A percentile compares a stretch with the other conserved stretches of the same genome.
Evolutionary conservation across 352 stramenopile species (phyloP).

Genomic region (Phytophthora tentaculata): DNA sequence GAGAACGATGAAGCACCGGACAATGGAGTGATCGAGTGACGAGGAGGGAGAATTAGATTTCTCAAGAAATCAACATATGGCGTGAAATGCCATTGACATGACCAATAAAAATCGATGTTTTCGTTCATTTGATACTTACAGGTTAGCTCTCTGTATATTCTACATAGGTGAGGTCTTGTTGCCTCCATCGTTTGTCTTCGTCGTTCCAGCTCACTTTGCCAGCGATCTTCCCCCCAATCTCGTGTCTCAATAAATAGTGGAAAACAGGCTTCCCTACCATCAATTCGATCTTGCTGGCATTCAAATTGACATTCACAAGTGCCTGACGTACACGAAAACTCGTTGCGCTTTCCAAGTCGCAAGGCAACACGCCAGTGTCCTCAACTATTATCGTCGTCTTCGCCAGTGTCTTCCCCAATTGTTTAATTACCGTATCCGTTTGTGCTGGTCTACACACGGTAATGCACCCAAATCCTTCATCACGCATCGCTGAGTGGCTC

Average conservation of each 20-base stretch:
- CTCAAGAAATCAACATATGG: no score
- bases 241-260: constrained; percentile 67
- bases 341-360: constrained; percentile 69
- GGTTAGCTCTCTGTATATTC: constrained; percentile 70
- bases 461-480: constrained; percentile 77
- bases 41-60: constrained; percentile 11
- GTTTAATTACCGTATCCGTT: constrained; percentile 72
- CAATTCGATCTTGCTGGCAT: constrained; percentile 53
- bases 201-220: constrained; percentile 64
- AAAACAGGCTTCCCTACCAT: constrained; percentile 76
- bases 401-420: constrained; percentile 66
- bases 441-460: constrained; percentile 71
- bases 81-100: no score
- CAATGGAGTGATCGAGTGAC: constrained; percentile 9
- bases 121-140: constrained; percentile 5
- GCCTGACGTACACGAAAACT: constrained; percentile 69
- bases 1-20: constrained; percentile 14
- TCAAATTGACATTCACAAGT: constrained; percentile 38
- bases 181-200: constrained; percentile 69
- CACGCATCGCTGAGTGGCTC: constrained; percentile 66
- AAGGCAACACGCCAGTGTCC: constrained; percentile 70
- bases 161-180: constrained; percentile 71
- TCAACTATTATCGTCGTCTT: constrained; percentile 75
- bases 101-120: neutral
- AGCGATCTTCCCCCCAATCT: constrained; percentile 64